Evolutionary conservation across 192 early-diverging fungal genomes (phyloP), one percentile per base, ranked within the genome.

Genomic region (Backusella sp.): DNA sequence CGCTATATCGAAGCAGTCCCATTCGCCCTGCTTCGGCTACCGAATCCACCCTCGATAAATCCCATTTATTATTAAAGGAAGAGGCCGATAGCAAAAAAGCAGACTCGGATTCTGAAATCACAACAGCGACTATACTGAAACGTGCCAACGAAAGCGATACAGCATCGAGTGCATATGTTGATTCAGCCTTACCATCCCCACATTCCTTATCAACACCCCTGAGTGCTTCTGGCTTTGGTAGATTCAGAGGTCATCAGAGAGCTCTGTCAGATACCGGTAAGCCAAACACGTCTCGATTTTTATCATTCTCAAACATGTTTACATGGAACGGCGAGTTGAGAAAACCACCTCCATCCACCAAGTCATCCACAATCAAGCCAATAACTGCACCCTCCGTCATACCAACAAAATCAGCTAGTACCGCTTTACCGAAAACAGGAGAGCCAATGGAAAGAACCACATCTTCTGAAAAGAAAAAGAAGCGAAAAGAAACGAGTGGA

Each of bases 291-390:
- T 68, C 66, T 17, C 39, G 66, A 4, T 75, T 75, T 15, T 46
- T 68, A 15, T 75, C 74, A 8, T 75, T 75, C n/a, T 66, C 66
- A 36, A 75, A 75, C 11, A 53, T 75, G 44, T 66, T 75, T 68
- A 41, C 68, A 26, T 39, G 35, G 17, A 35, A 21, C n/a, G 67
- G 36, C 17, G 67, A 36, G 15, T 19, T 39, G n/a, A 68, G 36
- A 17, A 68, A 68, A n/a, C 32, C 17, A 21, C 67, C 67, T 36
- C 30, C 56, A 46, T 6, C 56, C 21, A 28, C 23, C 11, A 12
- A 12, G 21, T 35, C 6, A 37, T 21, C 37, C 41, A 19, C 9
- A 21, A 23, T 28, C n/a, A 69, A 69, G 21, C 68, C 34, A 41
- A 35, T 41, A 0, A 5, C 36, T 23, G 28, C 28, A 44, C 42